phyloP scores from a whole-genome alignment of 257 asterid species.

The Schizonepeta tenuifolia region DNA sequence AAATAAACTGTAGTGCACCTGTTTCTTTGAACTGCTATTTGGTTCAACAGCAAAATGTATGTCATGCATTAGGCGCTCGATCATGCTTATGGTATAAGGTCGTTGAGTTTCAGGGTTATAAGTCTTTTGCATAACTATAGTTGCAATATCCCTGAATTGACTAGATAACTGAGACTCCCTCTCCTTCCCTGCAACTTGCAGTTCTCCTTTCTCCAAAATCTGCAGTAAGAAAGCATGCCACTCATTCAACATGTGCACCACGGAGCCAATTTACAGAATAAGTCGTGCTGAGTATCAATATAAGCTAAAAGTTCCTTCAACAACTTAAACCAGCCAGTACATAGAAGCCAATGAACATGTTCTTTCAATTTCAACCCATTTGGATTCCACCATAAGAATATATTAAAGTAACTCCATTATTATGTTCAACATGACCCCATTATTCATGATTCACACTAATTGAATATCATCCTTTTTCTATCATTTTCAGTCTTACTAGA shows the following conservation, averaged over 20 bases:
- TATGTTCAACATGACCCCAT: slow-evolving; percentile 15
- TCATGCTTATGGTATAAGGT: slow-evolving; percentile 96
- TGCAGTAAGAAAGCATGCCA: slow-evolving; percentile 35
- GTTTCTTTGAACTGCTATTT: slow-evolving; percentile 91
- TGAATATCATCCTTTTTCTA: not conserved
- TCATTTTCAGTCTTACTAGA: not conserved
- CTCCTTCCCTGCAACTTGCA: slow-evolving; percentile 98
- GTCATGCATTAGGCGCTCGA: slow-evolving; percentile 94
- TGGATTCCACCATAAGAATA: not conserved
- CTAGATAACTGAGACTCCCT: slow-evolving; percentile 89
- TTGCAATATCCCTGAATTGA: slow-evolving; percentile 93
- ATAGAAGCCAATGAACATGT: not conserved
- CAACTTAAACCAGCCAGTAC: slow-evolving; percentile 7
- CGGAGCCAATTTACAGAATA: not conserved
- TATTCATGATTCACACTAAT: slow-evolving; percentile 11
- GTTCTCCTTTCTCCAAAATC: slow-evolving; percentile 98
- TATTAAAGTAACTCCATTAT: not conserved
- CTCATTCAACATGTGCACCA: slow-evolving; percentile 18
- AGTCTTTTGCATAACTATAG: slow-evolving; percentile 94
- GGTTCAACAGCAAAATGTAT: slow-evolving; percentile 94
- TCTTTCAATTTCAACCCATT: not conserved
- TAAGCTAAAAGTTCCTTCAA: not conserved
- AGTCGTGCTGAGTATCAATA: not conserved
- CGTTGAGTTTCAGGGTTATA: slow-evolving; percentile 86
- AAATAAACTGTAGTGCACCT: slow-evolving; percentile 47